Conservation (phyloP, 805 yeast genomes). For the Suhomyces pyralidae region DNA sequence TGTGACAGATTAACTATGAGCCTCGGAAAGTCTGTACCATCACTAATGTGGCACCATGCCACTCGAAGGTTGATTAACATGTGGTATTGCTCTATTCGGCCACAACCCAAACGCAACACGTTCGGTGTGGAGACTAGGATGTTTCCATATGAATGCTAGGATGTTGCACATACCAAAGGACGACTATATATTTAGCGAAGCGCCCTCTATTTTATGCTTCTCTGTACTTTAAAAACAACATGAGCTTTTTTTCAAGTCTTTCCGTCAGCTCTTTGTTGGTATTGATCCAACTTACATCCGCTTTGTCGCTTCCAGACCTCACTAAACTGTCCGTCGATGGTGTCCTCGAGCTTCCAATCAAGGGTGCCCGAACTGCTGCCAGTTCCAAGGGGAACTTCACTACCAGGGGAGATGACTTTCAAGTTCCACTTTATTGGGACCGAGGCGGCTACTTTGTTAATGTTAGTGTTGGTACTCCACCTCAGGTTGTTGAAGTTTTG, state of each 20-base stretch:
- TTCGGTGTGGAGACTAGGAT: too few relatives aligned
- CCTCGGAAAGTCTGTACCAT: too few relatives aligned
- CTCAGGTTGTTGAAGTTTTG: neutral
- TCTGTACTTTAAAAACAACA: neutral
- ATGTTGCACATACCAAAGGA: too few relatives aligned
- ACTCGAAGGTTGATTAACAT: neutral
- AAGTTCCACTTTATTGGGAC: neutral
- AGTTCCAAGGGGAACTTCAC: neutral
- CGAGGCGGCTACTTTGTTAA: neutral
- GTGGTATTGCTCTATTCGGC: too few relatives aligned
- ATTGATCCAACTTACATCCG: neutral
- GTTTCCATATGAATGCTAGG: too few relatives aligned
- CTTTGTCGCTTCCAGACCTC: neutral
- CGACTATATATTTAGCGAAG: neutral
- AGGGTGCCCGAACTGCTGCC: neutral
- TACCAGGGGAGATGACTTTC: neutral
- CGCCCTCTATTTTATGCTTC: neutral
- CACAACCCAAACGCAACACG: too few relatives aligned
- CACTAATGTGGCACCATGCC: too few relatives aligned
- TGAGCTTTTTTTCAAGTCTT: neutral
- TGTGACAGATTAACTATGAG: too few relatives aligned
- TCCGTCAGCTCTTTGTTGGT: neutral
- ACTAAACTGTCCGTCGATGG: neutral
- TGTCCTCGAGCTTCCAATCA: neutral
- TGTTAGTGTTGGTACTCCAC: neutral